Evolutionary conservation across 2,329 filamentous ascomycete species (phyloP).

Genomic region (Cercospora sesami): DNA sequence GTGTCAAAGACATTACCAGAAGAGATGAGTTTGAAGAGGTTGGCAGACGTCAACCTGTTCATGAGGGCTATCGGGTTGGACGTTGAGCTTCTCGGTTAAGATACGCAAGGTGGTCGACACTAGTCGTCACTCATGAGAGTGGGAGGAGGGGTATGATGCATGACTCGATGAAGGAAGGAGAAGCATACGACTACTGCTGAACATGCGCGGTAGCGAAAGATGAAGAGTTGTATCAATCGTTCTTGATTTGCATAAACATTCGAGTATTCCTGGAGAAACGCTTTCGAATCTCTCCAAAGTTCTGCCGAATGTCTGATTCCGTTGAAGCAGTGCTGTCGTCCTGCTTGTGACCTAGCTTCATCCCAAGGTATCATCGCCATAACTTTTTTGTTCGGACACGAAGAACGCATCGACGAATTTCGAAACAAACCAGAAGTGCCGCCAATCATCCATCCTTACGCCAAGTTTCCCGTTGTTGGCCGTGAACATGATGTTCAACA

Average conservation of each 20-base stretch:
- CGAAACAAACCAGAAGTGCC: not conserved
- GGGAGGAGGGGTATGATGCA: not conserved
- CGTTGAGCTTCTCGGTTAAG: slow-evolving; percentile 71
- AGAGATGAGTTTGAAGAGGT: slow-evolving; percentile 77
- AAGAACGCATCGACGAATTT: not conserved
- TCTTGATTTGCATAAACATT: not conserved
- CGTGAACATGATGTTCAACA: not conserved
- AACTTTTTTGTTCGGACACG: not conserved
- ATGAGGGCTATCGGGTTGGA: slow-evolving; percentile 99
- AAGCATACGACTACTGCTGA: slow-evolving; percentile 17
- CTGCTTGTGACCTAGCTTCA: not conserved
- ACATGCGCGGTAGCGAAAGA: slow-evolving; percentile 20
- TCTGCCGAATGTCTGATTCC: not conserved
- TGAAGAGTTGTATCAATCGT: not conserved
- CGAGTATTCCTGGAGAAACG: not conserved
- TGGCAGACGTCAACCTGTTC: slow-evolving; percentile 94
- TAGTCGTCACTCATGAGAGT: not conserved
- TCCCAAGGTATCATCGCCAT: not conserved
- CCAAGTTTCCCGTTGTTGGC: not conserved
- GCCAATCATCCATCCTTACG: not conserved
- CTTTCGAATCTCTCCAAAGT: not conserved
- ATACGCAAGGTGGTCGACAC: not conserved
- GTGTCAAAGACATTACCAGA: slow-evolving; percentile 86
- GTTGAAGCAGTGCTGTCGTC: not conserved
- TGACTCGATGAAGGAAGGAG: not conserved